phyloP scores from a whole-genome alignment of 768 basidiomycete species.

The Neoboletus subvelutipes region DNA sequence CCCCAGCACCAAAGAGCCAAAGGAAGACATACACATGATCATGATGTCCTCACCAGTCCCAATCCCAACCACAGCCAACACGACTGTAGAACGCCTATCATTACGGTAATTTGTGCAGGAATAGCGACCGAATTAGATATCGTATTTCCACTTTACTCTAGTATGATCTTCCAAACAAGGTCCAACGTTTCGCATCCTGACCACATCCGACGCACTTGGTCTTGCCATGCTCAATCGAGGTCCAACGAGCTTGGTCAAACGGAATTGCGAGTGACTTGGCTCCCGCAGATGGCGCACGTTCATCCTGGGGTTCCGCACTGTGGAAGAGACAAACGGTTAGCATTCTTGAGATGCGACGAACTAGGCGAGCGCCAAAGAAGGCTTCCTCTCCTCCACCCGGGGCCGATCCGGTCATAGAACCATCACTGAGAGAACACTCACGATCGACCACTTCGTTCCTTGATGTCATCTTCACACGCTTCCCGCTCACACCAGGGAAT shows the following conservation, averaged over 20 bases:
- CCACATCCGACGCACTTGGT: conserved; percentile 92
- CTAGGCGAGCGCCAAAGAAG: not conserved
- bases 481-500: conserved; percentile 97
- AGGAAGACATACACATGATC: not conserved
- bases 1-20: too few relatives aligned
- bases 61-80: not conserved
- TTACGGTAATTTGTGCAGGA: not conserved
- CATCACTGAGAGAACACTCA: conserved; percentile 34
- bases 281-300: conserved; percentile 94
- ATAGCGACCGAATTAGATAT: conserved; percentile 1
- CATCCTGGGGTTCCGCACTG: conserved; percentile 86
- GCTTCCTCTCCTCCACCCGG: not conserved
- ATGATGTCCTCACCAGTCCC: not conserved
- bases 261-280: conserved; percentile 98
- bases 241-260: conserved; percentile 85
- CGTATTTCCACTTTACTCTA: conserved; percentile 33
- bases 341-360: not conserved
- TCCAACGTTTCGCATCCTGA: conserved; percentile 90
- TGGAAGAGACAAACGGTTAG: conserved; percentile 8
- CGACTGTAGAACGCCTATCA: not conserved
- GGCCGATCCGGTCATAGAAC: not conserved
- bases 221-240: conserved; percentile 75
- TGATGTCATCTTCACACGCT: conserved; percentile 96
- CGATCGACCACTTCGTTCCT: conserved; percentile 87
- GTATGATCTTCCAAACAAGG: conserved; percentile 92